phyloP scores from a whole-genome alignment of 345 rosid genomes.

The Citrus hindsii region DNA sequence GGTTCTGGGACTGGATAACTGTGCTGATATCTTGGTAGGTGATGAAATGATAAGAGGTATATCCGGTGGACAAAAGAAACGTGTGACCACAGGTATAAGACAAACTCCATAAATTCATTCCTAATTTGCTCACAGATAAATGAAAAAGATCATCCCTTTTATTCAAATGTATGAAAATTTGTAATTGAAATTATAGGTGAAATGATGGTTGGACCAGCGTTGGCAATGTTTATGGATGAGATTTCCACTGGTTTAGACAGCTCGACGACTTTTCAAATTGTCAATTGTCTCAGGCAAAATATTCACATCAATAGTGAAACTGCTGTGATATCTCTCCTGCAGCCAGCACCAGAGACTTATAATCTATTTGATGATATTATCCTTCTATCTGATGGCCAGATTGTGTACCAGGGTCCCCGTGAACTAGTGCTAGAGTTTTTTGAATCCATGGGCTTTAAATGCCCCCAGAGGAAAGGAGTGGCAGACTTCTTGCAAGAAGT shows the following conservation, averaged over 20 bases:
- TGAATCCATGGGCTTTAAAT: slow-evolving; percentile 61
- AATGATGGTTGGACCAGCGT: slow-evolving; percentile 68
- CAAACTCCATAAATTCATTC: not conserved
- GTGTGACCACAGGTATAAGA: slow-evolving; percentile 53
- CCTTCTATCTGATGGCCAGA: slow-evolving; percentile 62
- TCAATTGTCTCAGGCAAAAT: slow-evolving; percentile 55
- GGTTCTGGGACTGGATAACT: slow-evolving; percentile 57
- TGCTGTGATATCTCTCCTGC: slow-evolving; percentile 69
- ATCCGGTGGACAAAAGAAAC: slow-evolving; percentile 71
- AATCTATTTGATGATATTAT: slow-evolving; percentile 70
- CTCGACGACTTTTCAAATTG: slow-evolving; percentile 65
- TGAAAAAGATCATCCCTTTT: not conserved
- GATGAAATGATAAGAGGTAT: slow-evolving; percentile 59
- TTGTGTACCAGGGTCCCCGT: slow-evolving; percentile 68
- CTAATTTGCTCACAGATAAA: not conserved
- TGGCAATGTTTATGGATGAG: slow-evolving; percentile 69
- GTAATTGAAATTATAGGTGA: slow-evolving; percentile 39
- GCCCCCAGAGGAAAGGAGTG: slow-evolving; percentile 68
- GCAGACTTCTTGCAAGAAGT: slow-evolving; percentile 88
- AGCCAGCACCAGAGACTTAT: slow-evolving; percentile 78
- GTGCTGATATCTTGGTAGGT: slow-evolving; percentile 66
- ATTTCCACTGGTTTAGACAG: slow-evolving; percentile 80
- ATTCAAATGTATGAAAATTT: too few species aligned
- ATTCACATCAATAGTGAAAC: slow-evolving; percentile 54
- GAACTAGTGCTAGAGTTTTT: slow-evolving; percentile 52